phyloP scores from a whole-genome alignment of 768 basidiomycete genomes.

The Collybiopsis confluens region DNA sequence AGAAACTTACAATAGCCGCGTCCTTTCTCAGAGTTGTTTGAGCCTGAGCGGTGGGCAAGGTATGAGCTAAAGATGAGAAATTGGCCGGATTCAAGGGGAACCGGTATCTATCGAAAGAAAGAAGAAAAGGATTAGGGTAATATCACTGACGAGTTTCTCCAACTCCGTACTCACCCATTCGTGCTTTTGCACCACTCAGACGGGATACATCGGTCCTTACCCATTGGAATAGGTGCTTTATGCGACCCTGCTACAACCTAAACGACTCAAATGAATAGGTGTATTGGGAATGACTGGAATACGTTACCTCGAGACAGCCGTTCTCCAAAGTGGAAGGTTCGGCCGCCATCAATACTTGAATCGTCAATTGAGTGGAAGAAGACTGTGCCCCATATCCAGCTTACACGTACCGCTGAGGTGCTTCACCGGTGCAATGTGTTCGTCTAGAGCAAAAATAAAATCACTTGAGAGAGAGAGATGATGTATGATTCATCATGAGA shows the following conservation, averaged over 20 bases:
- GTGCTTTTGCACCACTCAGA: constrained; percentile 10
- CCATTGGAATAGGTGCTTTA: constrained; percentile 11
- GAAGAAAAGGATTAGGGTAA: neutral
- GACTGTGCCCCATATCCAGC: neutral
- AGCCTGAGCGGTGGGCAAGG: constrained; percentile 15
- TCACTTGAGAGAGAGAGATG: neutral
- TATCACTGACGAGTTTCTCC: neutral
- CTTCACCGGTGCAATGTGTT: constrained; percentile 8
- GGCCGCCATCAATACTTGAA: constrained; percentile 11
- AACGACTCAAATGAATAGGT: neutral
- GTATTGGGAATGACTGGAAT: neutral
- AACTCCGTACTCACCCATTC: constrained; percentile 8
- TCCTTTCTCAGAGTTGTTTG: constrained; percentile 9
- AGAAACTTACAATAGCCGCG: constrained; percentile 14
- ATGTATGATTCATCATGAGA: neutral
- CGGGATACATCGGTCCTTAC: constrained; percentile 9
- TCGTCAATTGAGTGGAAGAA: neutral
- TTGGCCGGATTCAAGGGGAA: constrained; percentile 10
- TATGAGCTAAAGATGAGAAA: constrained; percentile 14
- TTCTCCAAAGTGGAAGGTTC: constrained; percentile 12
- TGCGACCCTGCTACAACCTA: constrained; percentile 14
- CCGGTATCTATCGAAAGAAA: constrained; percentile 12
- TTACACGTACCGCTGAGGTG: constrained; percentile 7
- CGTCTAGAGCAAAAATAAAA: constrained; percentile 2
- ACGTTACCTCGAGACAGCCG: constrained; percentile 14